phyloP scores from a whole-genome alignment of 2,329 filamentous ascomycete species.

The Ceratocystis colombiana region DNA sequence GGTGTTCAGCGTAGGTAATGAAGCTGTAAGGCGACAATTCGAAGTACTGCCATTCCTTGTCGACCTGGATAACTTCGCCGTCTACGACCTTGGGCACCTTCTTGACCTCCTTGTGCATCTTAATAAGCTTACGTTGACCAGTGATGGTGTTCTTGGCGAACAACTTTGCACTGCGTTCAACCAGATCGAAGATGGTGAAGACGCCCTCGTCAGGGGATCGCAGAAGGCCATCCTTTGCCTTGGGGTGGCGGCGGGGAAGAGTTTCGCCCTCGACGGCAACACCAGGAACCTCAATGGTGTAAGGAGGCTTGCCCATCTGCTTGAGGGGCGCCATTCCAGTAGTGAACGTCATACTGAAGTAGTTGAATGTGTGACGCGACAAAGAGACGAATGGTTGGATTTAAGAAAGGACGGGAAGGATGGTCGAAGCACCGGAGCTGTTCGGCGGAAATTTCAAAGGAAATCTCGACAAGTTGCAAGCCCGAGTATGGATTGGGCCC shows the following conservation, averaged over 20 bases:
- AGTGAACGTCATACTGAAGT: conserved; percentile 34
- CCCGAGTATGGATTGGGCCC: not conserved
- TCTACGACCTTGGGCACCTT: conserved; percentile 83
- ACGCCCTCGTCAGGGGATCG: conserved; percentile 57
- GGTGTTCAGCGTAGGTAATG: conserved; percentile 70
- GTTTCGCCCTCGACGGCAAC: conserved; percentile 68
- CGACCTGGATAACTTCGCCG: conserved; percentile 65
- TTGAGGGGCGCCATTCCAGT: conserved; percentile 43
- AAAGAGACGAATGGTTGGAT: not conserved
- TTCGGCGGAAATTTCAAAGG: conserved; percentile 3
- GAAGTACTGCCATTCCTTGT: conserved; percentile 87
- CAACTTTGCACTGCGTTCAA: conserved; percentile 55
- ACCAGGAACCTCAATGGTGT: conserved; percentile 61
- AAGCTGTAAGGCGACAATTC: conserved; percentile 71
- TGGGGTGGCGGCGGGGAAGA: conserved; percentile 64
- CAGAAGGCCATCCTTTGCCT: conserved; percentile 59
- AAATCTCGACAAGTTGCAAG: not conserved
- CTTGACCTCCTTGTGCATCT: conserved; percentile 73
- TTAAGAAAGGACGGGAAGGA: not conserved
- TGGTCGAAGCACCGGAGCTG: conserved; percentile 1
- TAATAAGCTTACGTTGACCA: conserved; percentile 62
- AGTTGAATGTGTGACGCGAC: not conserved
- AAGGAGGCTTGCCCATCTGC: conserved; percentile 60
- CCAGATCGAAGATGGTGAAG: conserved; percentile 67
- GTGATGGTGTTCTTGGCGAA: conserved; percentile 56